A percentile compares a stretch with the other conserved stretches of the same genome.
These are phyloP conservation scores for Naganishia vishniacii DNA, from an alignment of 768 basidiomycete species.

Conservation along the genomic window DNA sequence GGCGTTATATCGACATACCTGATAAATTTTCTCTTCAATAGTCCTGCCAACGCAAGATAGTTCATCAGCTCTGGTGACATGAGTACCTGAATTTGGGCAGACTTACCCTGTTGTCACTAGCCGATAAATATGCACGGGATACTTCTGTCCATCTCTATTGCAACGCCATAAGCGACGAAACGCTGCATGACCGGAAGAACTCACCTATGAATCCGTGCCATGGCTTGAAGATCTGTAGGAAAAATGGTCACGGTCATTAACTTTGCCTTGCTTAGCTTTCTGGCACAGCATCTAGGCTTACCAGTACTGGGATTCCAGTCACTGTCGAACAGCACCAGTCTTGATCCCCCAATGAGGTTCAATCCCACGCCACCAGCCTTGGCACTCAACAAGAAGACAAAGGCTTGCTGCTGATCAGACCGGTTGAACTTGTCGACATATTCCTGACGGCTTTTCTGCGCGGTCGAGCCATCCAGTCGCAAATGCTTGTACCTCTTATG, in stretches of 20 bases:
- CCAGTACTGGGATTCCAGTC: constrained; percentile 49
- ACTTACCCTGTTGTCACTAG: constrained; percentile 37
- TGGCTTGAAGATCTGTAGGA: constrained; percentile 75
- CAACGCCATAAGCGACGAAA: constrained; percentile 48
- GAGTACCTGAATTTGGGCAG: constrained; percentile 72
- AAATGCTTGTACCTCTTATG: constrained; percentile 68
- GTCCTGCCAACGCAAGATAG: constrained; percentile 51
- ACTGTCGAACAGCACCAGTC: constrained; percentile 58
- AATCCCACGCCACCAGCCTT: constrained; percentile 95
- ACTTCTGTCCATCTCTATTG: constrained; percentile 74
- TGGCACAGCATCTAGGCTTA: background rate
- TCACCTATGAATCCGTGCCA: constrained; percentile 78
- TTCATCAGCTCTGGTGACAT: constrained; percentile 46
- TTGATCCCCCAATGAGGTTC: constrained; percentile 65
- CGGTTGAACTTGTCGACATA: constrained; percentile 85
- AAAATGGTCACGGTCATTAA: no score
- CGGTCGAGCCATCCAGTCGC: constrained; percentile 72
- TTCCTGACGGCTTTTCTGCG: constrained; percentile 51
- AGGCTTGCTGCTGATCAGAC: constrained; percentile 63
- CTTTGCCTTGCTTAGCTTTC: background rate
- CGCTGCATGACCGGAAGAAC: background rate
- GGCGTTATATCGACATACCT: constrained; percentile 29
- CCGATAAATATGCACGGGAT: constrained; percentile 68
- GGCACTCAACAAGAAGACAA: constrained; percentile 84
- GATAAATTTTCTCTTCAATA: constrained; percentile 63